phyloP scores from a whole-genome alignment of 495 filamentous ascomycete genomes.

The Penicillium verhagenii region DNA sequence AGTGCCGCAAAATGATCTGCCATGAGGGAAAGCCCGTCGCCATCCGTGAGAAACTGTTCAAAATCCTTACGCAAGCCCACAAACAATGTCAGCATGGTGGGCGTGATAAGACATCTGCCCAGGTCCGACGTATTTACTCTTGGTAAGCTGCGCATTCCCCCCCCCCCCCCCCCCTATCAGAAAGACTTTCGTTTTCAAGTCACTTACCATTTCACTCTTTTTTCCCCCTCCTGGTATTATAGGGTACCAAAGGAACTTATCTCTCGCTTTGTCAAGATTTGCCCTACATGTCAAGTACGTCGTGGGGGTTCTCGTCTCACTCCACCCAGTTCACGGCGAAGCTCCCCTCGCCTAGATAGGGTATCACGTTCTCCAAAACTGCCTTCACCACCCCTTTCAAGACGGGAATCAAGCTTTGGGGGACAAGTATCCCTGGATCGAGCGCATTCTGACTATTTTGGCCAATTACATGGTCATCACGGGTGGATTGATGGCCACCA shows the following conservation, averaged over 20 bases:
- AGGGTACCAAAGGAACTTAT: slow-evolving; percentile 61
- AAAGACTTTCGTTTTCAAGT: background rate
- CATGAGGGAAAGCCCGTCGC: slow-evolving; percentile 61
- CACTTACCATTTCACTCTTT: background rate
- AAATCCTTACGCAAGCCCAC: slow-evolving; percentile 56
- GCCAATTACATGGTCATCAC: slow-evolving; percentile 26
- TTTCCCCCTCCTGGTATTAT: too few relatives aligned
- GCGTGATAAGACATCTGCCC: slow-evolving; percentile 59
- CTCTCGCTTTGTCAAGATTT: slow-evolving; percentile 57
- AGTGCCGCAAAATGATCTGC: slow-evolving; percentile 50
- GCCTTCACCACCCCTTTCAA: slow-evolving; percentile 38
- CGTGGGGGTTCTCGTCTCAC: slow-evolving; percentile 46
- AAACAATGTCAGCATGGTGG: slow-evolving; percentile 59
- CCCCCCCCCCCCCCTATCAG: background rate
- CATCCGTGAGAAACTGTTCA: slow-evolving; percentile 57
- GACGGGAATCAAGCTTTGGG: slow-evolving; percentile 36
- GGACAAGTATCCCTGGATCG: slow-evolving; percentile 27
- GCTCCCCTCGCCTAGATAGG: slow-evolving; percentile 41
- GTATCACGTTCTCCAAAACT: slow-evolving; percentile 41
- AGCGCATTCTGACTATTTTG: slow-evolving; percentile 34
- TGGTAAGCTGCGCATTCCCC: too few relatives aligned
- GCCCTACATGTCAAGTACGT: slow-evolving; percentile 51
- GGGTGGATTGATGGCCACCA: slow-evolving; percentile 31
- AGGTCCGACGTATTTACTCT: slow-evolving; percentile 56
- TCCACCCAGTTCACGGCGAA: slow-evolving; percentile 44